Conservation (phyloP, 129 eudicot species). For the Gnaphalium uliginosum region DNA sequence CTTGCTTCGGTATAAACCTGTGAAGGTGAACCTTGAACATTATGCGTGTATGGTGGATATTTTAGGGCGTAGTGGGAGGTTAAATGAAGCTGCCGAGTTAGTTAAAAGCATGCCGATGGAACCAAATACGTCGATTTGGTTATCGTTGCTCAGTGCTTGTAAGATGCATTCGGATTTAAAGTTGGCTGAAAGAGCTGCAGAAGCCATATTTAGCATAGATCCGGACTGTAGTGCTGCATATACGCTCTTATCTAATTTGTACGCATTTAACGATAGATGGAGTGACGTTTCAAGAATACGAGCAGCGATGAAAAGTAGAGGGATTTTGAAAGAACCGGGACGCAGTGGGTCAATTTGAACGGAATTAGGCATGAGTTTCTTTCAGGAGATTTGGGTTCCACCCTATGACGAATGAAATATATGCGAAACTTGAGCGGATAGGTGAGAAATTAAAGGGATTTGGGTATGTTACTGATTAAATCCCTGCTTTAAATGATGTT, state of each 20-base stretch:
- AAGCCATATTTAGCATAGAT: constrained; percentile 48
- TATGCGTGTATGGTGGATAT: constrained; percentile 89
- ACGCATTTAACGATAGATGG: constrained; percentile 78
- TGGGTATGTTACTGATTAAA: background rate
- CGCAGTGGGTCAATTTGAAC: constrained; percentile 57
- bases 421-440: background rate
- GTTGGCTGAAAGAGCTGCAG: constrained; percentile 65
- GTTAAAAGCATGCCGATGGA: constrained; percentile 64
- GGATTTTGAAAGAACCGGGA: constrained; percentile 53
- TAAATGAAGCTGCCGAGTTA: constrained; percentile 72
- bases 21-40: constrained; percentile 62
- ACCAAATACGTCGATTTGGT: constrained; percentile 57
- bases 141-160: constrained; percentile 76
- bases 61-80: constrained; percentile 61
- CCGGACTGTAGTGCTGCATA: constrained; percentile 70
- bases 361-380: constrained; percentile 44
- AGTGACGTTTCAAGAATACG: constrained; percentile 69
- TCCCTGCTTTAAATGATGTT: background rate
- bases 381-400: background rate
- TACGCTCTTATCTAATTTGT: constrained; percentile 66
- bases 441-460: background rate
- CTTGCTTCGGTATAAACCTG: constrained; percentile 21
- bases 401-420: background rate
- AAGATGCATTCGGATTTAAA: constrained; percentile 55
- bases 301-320: constrained; percentile 54